Evolutionary conservation across 192 early-diverging fungal species (phyloP), one percentile per base, ranked within the genome.

Genomic region (Linnemannia zychae): DNA sequence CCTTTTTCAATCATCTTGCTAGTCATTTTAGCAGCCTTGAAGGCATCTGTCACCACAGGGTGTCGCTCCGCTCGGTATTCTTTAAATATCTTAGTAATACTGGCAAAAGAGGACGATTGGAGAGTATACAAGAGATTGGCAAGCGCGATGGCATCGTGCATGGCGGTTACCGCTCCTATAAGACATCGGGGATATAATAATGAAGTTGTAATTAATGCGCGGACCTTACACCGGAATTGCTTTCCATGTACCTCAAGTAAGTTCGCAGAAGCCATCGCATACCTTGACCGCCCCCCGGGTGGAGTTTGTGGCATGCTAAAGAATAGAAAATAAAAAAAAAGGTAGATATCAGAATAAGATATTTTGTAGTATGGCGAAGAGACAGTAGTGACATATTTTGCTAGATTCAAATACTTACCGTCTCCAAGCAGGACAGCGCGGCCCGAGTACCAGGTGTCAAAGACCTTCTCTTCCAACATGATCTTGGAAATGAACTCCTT

Each of bases 381-480:
- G n/a, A n/a, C n/a, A n/a, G n/a, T n/a, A n/a, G n/a, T n/a, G n/a
- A n/a, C n/a, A n/a, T n/a, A 9, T 44, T 3, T 9, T 44, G 40
- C 40, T 44, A 6, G 40, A 53, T n/a, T 22, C 20, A 63, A n/a
- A 38, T 16, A 31, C 44, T 5, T 65, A 75, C 74, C 74, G 34
- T 75, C 74, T 3, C 74, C 74, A 1, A 75, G 53, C 15, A 75
- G 53, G 9, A 75, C 74, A 37, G 60, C 11, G 0, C 74, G 40
- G 0, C 74, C 74, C 0, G 5, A n/a, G 13, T 33, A 22, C 74
- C 74, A 75, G 0, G 74, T 67, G 0, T 57, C 38, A 31, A 66
- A 75, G 16, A 75, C 63, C n/a, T 66, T 75, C 60, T 67, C 74
- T 13, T 67, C 74, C 37, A 75, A 31, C 5, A 46, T 47, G 17